Conservation (phyloP, 2,329 filamentous ascomycete species). For the Nigrograna mackinnonii region DNA sequence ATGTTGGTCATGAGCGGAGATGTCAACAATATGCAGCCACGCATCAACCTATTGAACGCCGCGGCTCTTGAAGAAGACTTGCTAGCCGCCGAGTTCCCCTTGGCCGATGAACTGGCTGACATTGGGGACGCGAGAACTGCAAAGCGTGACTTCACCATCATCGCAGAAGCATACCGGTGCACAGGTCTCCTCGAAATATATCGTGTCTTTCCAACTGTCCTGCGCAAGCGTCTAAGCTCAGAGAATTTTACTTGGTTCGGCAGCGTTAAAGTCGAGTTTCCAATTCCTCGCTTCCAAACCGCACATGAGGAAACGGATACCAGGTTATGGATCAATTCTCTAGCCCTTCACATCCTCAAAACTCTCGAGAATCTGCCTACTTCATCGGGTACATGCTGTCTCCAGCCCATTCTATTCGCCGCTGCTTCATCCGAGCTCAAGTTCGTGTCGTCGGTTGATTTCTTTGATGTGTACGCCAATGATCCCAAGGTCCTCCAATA, state of each 20-base stretch:
- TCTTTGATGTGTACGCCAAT: slow-evolving; percentile 44
- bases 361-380: slow-evolving; percentile 54
- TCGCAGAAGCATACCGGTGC: slow-evolving; percentile 58
- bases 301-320: slow-evolving; percentile 35
- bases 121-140: slow-evolving; percentile 57
- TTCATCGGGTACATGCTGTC: slow-evolving; percentile 57
- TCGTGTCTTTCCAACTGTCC: slow-evolving; percentile 56
- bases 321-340: slow-evolving; percentile 53
- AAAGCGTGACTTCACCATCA: slow-evolving; percentile 55
- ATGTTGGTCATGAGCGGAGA: slow-evolving; percentile 29
- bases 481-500: slow-evolving; percentile 49
- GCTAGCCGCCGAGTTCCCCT: slow-evolving; percentile 50
- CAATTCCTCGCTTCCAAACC: slow-evolving; percentile 35
- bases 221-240: slow-evolving; percentile 47
- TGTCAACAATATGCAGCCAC: slow-evolving; percentile 19
- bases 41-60: slow-evolving; percentile 33
- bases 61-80: slow-evolving; percentile 53
- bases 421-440: slow-evolving; percentile 56
- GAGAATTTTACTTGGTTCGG: slow-evolving; percentile 23
- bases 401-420: slow-evolving; percentile 58
- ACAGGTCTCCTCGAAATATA: slow-evolving; percentile 59
- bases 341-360: slow-evolving; percentile 55
- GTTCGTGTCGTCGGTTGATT: slow-evolving; percentile 43
- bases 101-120: slow-evolving; percentile 52
- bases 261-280: slow-evolving; percentile 32